Base-by-base conservation (phyloP, 805 yeast species). In the Cephaloascus albidus region DNA sequence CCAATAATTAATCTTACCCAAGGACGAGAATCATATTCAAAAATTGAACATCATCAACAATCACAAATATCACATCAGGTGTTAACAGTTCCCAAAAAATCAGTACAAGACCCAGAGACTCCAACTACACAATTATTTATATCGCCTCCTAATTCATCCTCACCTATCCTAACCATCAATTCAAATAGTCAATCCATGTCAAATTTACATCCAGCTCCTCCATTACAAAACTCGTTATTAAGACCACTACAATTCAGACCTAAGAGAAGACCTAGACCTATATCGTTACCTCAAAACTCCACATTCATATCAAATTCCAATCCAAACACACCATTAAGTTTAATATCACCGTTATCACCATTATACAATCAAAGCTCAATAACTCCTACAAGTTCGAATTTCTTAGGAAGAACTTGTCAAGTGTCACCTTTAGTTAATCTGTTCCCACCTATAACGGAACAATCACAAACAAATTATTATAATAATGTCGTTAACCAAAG, bases 71-170 rank as follows among this genome's bases (percentile, higher is more conserved):
- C 19, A 34, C 36, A 20, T 10, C 26, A 20, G 23, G 16, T 17
- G 12, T 23, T 23, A 12, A 12, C 12, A 12, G 12, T 23, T 23
- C 28, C 28, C 12, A 6, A 23, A 23, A 23, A 23, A 23, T 8
- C 6, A 8, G 12, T 12, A 23, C 28, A 23, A 12, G 28, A 23
- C 12, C 28, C 28, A 6, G 28, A 34, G 10, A 34, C 36, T 14
- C 36, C 36, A 12, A 18, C 17, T 16, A 34, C 20, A 12, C n/a
- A 15, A 16, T 14, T 12, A 8, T 18, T 34, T 14, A 34, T 34
- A 14, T 34, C 36, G 20, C 36, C 36, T 8, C 36, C 36, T 8
- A 34, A 34, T 34, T 34, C 36, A 8, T 18, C 27, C 8, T 34
- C 36, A 8, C 36, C 36, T n/a, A 16, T 16, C 20, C 6, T 23